Evolutionary conservation across 352 stramenopile species (phyloP).

Genomic region (Elongisporangium undulatum): DNA sequence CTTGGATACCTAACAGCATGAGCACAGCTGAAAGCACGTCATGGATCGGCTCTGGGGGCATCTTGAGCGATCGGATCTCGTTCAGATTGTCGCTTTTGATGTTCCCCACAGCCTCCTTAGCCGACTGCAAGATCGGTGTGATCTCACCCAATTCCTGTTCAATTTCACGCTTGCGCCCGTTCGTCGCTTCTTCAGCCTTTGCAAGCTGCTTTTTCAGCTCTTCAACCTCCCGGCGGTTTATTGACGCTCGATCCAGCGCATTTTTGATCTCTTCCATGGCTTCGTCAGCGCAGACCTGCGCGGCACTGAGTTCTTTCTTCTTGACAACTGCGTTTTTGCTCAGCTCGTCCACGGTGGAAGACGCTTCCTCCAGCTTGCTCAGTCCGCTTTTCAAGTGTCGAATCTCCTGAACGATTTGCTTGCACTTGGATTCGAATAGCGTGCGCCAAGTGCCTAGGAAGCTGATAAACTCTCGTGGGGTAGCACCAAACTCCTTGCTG

Average conservation of each 20-base stretch:
- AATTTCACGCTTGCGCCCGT: conserved; percentile 89
- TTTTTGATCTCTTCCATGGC: conserved; percentile 96
- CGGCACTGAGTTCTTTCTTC: conserved; percentile 84
- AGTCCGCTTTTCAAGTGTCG: conserved; percentile 87
- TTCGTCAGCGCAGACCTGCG: conserved; percentile 87
- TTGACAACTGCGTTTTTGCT: conserved; percentile 85
- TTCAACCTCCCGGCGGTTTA: conserved; percentile 89
- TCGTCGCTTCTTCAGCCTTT: conserved; percentile 87
- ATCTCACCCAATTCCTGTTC: conserved; percentile 91
- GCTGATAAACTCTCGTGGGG: conserved; percentile 79
- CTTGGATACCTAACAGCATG: conserved; percentile 94
- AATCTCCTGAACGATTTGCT: conserved; percentile 85
- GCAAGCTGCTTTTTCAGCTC: conserved; percentile 89
- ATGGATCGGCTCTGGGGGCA: conserved; percentile 92
- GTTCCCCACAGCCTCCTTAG: conserved; percentile 89
- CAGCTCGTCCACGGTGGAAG: conserved; percentile 89
- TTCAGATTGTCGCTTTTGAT: conserved; percentile 97
- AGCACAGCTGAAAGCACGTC: conserved; percentile 94
- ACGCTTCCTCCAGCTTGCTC: conserved; percentile 89
- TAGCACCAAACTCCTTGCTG: conserved; percentile 66
- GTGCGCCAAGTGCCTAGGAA: conserved; percentile 81
- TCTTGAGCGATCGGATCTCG: conserved; percentile 94
- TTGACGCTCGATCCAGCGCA: conserved; percentile 83
- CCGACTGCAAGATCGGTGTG: conserved; percentile 88
- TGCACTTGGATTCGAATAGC: conserved; percentile 75